These are phyloP conservation scores for Pseudevernia furfuracea DNA, from an alignment of 495 filamentous ascomycete genomes.

Conservation along the genomic window DNA sequence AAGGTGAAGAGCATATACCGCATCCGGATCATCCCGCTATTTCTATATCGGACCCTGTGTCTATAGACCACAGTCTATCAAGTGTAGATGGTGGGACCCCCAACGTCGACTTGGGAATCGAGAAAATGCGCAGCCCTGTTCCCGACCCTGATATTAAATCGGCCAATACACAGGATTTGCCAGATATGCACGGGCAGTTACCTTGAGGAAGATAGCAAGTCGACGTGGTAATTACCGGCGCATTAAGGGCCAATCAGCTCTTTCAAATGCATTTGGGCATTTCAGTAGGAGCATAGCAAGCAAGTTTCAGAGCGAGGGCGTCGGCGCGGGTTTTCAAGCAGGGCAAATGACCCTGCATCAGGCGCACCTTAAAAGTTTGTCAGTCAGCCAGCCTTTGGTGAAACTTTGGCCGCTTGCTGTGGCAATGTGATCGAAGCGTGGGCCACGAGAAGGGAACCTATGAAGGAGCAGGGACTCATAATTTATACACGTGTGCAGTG, in stretches of 20 bases:
- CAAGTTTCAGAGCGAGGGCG: background rate
- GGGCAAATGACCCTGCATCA: background rate
- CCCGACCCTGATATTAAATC: conserved; percentile 3
- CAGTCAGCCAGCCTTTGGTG: background rate
- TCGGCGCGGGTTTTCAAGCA: background rate
- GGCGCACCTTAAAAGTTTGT: background rate
- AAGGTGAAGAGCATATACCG: conserved; percentile 28
- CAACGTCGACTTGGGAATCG: conserved; percentile 9
- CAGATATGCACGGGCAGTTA: background rate
- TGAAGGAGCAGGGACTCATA: background rate
- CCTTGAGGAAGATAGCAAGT: background rate
- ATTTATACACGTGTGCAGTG: background rate
- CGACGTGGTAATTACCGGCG: background rate
- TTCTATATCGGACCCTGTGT: background rate
- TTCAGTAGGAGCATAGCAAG: background rate
- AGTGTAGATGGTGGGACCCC: background rate
- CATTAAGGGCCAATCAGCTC: background rate
- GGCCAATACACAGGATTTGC: background rate
- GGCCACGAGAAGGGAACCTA: background rate
- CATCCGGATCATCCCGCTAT: conserved; percentile 6
- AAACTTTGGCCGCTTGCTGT: background rate
- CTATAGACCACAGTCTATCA: background rate
- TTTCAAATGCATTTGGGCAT: background rate
- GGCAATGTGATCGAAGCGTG: background rate
- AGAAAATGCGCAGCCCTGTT: conserved; percentile 8